These are phyloP conservation scores for Aschersonia sp. DNA, from an alignment of 2,329 filamentous ascomycete species.

Conservation along the genomic window DNA sequence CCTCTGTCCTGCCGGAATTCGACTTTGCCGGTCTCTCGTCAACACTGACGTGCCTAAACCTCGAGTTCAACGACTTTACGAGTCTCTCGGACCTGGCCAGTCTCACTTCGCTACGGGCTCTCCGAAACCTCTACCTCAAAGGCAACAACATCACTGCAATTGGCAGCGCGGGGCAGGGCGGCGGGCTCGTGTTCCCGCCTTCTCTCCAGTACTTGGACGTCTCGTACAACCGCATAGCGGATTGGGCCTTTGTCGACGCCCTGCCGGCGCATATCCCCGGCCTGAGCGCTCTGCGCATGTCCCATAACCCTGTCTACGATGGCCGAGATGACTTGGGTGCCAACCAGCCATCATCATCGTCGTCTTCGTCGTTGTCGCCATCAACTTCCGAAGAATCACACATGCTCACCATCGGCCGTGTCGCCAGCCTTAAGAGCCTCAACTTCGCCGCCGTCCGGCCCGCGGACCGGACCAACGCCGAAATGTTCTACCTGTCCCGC, in stretches of 20 bases:
- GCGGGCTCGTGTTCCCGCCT: slow-evolving; percentile 27
- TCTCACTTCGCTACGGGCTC: slow-evolving; percentile 33
- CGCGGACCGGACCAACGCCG: slow-evolving; percentile 71
- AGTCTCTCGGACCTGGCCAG: slow-evolving; percentile 40
- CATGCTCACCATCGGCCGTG: slow-evolving; percentile 72
- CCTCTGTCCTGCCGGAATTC: slow-evolving; percentile 26
- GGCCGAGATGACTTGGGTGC: slow-evolving; percentile 22
- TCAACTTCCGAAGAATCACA: slow-evolving; percentile 53
- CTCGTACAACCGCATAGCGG: slow-evolving; percentile 53
- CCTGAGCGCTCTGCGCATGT: slow-evolving; percentile 60
- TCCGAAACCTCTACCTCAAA: slow-evolving; percentile 57
- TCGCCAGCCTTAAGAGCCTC: slow-evolving; percentile 51
- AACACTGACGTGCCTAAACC: slow-evolving; percentile 46
- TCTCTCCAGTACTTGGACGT: slow-evolving; percentile 54
- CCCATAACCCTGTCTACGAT: slow-evolving; percentile 74
- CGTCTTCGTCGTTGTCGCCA: too few relatives aligned
- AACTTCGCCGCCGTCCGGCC: slow-evolving; percentile 60
- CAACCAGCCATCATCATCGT: slow-evolving; percentile 33
- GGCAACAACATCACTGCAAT: slow-evolving; percentile 52
- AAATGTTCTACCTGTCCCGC: slow-evolving; percentile 81
- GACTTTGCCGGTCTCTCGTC: slow-evolving; percentile 25
- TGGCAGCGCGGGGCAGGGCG: not conserved
- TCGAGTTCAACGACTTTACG: slow-evolving; percentile 60
- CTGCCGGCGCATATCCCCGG: slow-evolving; percentile 57
- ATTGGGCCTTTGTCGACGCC: slow-evolving; percentile 61